Conservation (phyloP, 2,329 filamentous ascomycete species). For the Parastagonospora avenae region DNA sequence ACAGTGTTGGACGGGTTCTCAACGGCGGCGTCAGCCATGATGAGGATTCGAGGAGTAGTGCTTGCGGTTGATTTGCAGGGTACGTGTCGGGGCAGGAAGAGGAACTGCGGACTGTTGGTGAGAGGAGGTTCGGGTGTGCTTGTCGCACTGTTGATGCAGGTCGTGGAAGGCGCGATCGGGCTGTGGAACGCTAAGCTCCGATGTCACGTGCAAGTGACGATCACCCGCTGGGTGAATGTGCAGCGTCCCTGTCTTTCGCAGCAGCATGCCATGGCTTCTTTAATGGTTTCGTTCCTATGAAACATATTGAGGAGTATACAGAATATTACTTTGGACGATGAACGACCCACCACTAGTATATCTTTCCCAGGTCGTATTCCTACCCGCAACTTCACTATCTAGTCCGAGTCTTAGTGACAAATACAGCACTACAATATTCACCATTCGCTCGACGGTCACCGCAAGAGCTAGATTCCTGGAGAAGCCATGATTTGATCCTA, state of each 20-base stretch:
- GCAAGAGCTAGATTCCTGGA: too few relatives aligned
- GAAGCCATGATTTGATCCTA: neutral
- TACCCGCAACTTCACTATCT: too few relatives aligned
- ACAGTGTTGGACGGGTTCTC: slow-evolving; percentile 77
- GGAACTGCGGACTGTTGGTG: neutral
- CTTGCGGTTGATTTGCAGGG: neutral
- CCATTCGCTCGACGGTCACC: too few relatives aligned
- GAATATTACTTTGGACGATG: too few relatives aligned
- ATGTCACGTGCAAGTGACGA: slow-evolving; percentile 20
- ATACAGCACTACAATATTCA: too few relatives aligned
- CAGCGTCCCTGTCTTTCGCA: neutral
- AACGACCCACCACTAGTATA: too few relatives aligned
- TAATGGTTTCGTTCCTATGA: slow-evolving; percentile 3
- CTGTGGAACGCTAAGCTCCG: slow-evolving; percentile 26
- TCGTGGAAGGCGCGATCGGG: slow-evolving; percentile 32
- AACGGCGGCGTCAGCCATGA: slow-evolving; percentile 86
- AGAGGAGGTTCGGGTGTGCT: slow-evolving; percentile 4
- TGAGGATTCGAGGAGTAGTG: slow-evolving; percentile 4
- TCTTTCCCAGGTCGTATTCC: too few relatives aligned
- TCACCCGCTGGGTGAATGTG: slow-evolving; percentile 1
- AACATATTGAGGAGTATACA: too few relatives aligned
- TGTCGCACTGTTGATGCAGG: slow-evolving; percentile 32
- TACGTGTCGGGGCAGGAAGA: neutral
- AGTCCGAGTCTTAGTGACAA: too few relatives aligned
- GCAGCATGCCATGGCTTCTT: slow-evolving; percentile 5